Conservation (phyloP, 345 rosid genomes). For the Toxicodendron radicans region DNA sequence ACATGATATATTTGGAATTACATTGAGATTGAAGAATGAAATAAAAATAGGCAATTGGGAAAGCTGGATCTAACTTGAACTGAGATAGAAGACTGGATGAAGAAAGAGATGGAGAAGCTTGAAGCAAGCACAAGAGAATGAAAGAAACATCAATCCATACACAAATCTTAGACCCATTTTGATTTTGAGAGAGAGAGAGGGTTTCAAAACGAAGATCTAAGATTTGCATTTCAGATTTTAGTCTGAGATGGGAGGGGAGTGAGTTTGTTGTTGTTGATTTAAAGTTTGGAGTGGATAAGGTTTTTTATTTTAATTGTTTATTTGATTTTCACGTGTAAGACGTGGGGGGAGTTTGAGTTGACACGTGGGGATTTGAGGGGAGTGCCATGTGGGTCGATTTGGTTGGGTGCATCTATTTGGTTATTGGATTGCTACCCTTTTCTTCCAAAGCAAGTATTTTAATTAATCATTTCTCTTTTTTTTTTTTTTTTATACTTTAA, state of each 20-base stretch:
- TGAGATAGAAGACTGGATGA: slow-evolving; percentile 46
- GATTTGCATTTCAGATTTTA: too few species aligned
- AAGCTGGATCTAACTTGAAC: slow-evolving; percentile 17
- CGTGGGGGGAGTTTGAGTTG: not conserved
- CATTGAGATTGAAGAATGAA: too few species aligned
- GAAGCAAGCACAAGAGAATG: slow-evolving; percentile 60
- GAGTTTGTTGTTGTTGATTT: too few species aligned
- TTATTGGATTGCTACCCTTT: too few species aligned
- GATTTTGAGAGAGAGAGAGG: not conserved
- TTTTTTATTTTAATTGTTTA: too few species aligned
- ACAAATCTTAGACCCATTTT: slow-evolving; percentile 40
- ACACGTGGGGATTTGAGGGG: slow-evolving; percentile 15
- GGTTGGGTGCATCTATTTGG: not conserved
- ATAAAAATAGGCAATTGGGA: not conserved
- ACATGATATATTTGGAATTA: too few species aligned
- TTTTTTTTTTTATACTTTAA: too few species aligned
- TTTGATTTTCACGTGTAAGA: not conserved
- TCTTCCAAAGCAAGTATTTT: too few species aligned
- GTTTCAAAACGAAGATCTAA: not conserved
- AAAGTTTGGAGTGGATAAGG: not conserved
- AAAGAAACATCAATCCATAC: slow-evolving; percentile 46
- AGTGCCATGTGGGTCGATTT: not conserved
- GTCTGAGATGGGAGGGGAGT: not conserved
- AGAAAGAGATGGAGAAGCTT: slow-evolving; percentile 58
- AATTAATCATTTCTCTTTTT: too few species aligned